phyloP scores from a whole-genome alignment of 2,329 filamentous ascomycete genomes.

The Orbilia ellipsospora region DNA sequence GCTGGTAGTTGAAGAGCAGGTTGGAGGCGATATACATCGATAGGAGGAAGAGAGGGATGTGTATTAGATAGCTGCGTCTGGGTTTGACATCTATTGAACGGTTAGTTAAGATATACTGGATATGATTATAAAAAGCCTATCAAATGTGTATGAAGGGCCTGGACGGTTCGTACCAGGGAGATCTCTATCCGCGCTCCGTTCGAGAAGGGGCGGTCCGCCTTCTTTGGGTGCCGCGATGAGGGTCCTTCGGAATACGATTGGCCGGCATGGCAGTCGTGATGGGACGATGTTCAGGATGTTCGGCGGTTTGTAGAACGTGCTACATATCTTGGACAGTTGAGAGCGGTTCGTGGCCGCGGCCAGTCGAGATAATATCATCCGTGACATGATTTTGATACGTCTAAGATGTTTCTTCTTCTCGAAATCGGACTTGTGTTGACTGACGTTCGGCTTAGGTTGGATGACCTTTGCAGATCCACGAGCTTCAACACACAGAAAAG shows the following conservation, averaged over 20 bases:
- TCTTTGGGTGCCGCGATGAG: constrained; percentile 58
- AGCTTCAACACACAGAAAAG: no score
- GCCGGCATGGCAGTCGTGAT: neutral
- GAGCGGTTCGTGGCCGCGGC: constrained; percentile 32
- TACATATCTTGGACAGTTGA: constrained; percentile 24
- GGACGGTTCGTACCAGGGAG: constrained; percentile 68
- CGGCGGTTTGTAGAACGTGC: neutral
- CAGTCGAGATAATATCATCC: constrained; percentile 40
- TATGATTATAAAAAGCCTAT: neutral
- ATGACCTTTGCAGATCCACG: no score
- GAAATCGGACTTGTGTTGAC: no score
- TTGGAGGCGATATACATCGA: constrained; percentile 74
- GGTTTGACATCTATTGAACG: constrained; percentile 59
- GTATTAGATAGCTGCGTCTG: constrained; percentile 73
- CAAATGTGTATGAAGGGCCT: neutral
- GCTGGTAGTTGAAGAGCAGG: constrained; percentile 99
- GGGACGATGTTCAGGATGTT: neutral
- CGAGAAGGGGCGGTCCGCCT: constrained; percentile 68
- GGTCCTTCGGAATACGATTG: constrained; percentile 46
- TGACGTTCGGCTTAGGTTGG: no score
- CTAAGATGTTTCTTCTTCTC: no score
- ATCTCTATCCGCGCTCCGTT: constrained; percentile 73
- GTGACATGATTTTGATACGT: constrained; percentile 18
- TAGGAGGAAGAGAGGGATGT: constrained; percentile 81
- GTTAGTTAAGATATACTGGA: constrained; percentile 39